phyloP scores from a whole-genome alignment of 495 filamentous ascomycete genomes.

The Penicillium bialowiezense region DNA sequence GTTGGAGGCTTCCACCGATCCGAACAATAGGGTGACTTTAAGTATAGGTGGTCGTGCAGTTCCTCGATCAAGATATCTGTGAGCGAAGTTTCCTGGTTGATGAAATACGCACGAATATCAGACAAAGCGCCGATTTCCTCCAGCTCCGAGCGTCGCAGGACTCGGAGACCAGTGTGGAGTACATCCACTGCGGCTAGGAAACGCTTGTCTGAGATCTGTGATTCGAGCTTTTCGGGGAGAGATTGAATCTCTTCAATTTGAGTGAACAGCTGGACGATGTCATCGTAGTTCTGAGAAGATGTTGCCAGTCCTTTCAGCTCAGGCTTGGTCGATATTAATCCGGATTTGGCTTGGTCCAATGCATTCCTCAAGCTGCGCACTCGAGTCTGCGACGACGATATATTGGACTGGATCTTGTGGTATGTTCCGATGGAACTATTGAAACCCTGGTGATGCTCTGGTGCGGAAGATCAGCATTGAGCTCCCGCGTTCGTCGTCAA shows the following conservation, averaged over 20 bases:
- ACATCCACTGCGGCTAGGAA: slow-evolving; percentile 92
- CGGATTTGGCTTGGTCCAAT: slow-evolving; percentile 75
- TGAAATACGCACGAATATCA: slow-evolving; percentile 82
- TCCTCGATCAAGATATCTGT: slow-evolving; percentile 96
- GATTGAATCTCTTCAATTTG: slow-evolving; percentile 85
- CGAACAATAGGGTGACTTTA: slow-evolving; percentile 95
- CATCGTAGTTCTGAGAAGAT: slow-evolving; percentile 86
- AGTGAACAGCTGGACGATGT: slow-evolving; percentile 78
- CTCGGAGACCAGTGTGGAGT: slow-evolving; percentile 77
- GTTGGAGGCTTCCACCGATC: slow-evolving; percentile 78
- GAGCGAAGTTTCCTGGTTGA: slow-evolving; percentile 86
- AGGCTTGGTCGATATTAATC: slow-evolving; percentile 81
- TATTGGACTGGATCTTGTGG: slow-evolving; percentile 94
- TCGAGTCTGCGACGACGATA: slow-evolving; percentile 81
- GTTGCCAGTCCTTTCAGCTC: slow-evolving; percentile 85
- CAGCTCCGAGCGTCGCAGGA: slow-evolving; percentile 81
- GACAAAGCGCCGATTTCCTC: slow-evolving; percentile 87
- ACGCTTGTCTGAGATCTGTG: slow-evolving; percentile 90
- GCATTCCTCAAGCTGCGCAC: slow-evolving; percentile 80
- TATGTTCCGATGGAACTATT: slow-evolving; percentile 99
- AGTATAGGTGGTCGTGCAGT: slow-evolving; percentile 92
- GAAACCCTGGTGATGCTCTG: slow-evolving; percentile 97
- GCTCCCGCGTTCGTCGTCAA: not conserved
- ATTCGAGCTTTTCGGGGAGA: slow-evolving; percentile 91
- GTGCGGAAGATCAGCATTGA: slow-evolving; percentile 5